A percentile compares a stretch with the other conserved stretches of the same genome.
Conservation (phyloP, 257 asterid genomes). For the Nyctanthes arbortristis region DNA sequence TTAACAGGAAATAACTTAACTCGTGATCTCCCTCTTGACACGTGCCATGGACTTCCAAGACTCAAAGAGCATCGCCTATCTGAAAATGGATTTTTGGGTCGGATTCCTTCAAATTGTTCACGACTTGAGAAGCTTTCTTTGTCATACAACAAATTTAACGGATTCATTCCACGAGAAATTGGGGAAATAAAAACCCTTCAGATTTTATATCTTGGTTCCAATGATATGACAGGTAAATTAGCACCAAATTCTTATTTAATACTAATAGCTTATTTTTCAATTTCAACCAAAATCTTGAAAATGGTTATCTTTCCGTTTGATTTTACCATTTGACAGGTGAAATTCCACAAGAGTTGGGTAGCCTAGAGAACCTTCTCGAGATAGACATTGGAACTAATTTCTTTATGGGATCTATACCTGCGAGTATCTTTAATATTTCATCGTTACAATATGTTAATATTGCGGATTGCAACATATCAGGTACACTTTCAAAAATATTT, state of each 20-base stretch:
- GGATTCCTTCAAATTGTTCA: constrained; percentile 30
- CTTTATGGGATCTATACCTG: no score
- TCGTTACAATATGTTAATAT: background rate
- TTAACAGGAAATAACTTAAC: constrained; percentile 12
- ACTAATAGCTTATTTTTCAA: no score
- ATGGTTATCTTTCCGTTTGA: no score
- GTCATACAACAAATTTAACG: constrained; percentile 21
- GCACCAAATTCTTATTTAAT: no score
- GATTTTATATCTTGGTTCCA: no score
- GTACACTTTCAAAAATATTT: background rate
- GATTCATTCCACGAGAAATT: no score
- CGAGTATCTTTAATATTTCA: constrained; percentile 24
- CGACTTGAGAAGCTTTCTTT: constrained; percentile 10
- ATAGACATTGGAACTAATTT: constrained; percentile 8
- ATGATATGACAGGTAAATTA: constrained; percentile 18
- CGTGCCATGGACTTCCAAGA: no score
- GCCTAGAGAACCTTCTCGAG: constrained; percentile 1
- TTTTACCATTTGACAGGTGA: no score
- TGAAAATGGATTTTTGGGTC: constrained; percentile 18
- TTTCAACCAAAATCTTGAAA: no score
- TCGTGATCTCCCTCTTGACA: constrained; percentile 19
- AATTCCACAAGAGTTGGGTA: no score
- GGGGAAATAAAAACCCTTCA: no score
- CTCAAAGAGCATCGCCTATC: constrained; percentile 10
- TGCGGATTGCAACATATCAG: background rate